A percentile compares a stretch with the other conserved stretches of the same genome.
Conservation (phyloP, 108 stramenopile genomes). For the Discostella pseudostelligera region DNA sequence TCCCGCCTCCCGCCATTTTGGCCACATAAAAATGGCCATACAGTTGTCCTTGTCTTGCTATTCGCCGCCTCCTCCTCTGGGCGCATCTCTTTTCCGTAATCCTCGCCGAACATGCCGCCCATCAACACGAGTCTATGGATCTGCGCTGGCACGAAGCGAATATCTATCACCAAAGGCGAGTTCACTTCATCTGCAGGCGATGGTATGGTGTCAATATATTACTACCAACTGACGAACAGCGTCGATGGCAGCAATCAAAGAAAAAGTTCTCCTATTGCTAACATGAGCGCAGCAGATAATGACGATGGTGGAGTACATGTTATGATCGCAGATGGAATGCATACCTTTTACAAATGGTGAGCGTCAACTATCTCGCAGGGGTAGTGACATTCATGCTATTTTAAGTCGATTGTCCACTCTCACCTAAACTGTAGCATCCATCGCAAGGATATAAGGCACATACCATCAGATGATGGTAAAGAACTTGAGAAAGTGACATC, state of each 20-base stretch:
- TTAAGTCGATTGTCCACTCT: too few relatives aligned
- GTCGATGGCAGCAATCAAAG: background rate
- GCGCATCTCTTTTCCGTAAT: too few relatives aligned
- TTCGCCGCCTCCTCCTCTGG: too few relatives aligned
- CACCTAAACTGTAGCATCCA: constrained; percentile 23
- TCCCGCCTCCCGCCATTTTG: too few relatives aligned
- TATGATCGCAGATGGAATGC: constrained; percentile 31
- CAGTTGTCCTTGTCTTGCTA: too few relatives aligned
- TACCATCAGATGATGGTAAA: constrained; percentile 11
- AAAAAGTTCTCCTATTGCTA: constrained; percentile 5
- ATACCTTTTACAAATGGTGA: constrained; percentile 39
- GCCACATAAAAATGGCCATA: too few relatives aligned
- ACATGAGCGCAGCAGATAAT: constrained; percentile 1
- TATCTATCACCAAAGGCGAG: constrained; percentile 26
- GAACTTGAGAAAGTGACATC: constrained; percentile 22
- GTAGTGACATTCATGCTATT: too few relatives aligned
- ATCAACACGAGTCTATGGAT: constrained; percentile 2
- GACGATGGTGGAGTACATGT: constrained; percentile 32
- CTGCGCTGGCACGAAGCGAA: constrained; percentile 38
- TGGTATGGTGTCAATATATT: constrained; percentile 30
- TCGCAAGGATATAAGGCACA: constrained; percentile 35
- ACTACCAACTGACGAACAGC: background rate
- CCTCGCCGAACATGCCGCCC: background rate
- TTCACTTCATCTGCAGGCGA: constrained; percentile 3
- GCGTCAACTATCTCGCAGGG: too few relatives aligned